These are phyloP conservation scores for Coniochaeta pulveracea DNA, from an alignment of 2,329 filamentous ascomycete genomes.

Conservation along the genomic window DNA sequence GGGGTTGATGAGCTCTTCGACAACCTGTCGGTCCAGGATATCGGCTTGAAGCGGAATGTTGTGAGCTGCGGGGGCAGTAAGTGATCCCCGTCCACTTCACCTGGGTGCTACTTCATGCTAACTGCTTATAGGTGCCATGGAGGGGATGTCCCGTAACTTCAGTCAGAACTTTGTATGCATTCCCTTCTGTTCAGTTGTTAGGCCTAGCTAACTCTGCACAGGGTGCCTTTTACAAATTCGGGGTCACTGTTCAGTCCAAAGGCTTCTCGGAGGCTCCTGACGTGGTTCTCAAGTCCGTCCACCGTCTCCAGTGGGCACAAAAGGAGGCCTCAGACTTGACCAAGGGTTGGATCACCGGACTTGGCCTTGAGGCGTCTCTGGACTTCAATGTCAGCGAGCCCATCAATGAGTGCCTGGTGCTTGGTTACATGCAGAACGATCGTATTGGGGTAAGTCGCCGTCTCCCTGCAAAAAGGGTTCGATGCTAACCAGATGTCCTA, in stretches of 20 bases:
- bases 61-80: constrained; percentile 22
- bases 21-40: constrained; percentile 28
- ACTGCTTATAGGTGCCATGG: constrained; percentile 12
- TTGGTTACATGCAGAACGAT: constrained; percentile 51
- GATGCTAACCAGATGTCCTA: no score
- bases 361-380: constrained; percentile 13
- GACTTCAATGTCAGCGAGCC: no score
- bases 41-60: constrained; percentile 32
- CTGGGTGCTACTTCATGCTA: constrained; percentile 5
- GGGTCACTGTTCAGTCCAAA: constrained; percentile 39
- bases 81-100: constrained; percentile 9
- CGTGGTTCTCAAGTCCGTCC: constrained; percentile 35
- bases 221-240: constrained; percentile 58
- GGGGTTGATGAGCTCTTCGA: constrained; percentile 53
- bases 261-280: constrained; percentile 35
- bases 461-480: no score
- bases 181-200: background rate
- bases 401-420: constrained; percentile 53
- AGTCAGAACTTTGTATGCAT: constrained; percentile 36
- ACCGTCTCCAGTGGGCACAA: constrained; percentile 44
- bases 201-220: constrained; percentile 18
- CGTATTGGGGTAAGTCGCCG: constrained; percentile 39
- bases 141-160: constrained; percentile 39
- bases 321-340: constrained; percentile 23
- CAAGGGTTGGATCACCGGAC: constrained; percentile 7